Percentiles rank a stretch among this genome's conserved stretches.
phyloP scores from a whole-genome alignment of 179 eudicot species.

The Silene coronaria region DNA sequence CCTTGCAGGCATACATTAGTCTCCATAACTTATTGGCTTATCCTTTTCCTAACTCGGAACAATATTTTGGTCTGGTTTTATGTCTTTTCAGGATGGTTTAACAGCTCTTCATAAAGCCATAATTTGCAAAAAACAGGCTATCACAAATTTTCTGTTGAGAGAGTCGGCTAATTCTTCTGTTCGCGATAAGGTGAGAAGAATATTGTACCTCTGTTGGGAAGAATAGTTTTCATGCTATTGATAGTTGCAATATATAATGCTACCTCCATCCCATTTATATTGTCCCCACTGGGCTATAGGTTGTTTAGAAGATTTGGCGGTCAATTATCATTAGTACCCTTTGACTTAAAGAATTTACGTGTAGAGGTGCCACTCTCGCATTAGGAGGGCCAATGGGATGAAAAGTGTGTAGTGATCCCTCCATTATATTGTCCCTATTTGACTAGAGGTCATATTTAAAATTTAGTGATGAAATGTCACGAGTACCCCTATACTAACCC shows the following conservation, averaged over 20 bases:
- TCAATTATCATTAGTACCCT: no score
- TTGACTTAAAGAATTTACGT: no score
- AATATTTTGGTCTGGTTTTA: neutral
- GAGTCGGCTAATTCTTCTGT: slow-evolving; percentile 85
- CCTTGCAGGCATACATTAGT: neutral
- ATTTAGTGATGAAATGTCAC: no score
- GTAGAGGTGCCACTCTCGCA: no score
- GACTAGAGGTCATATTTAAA: no score
- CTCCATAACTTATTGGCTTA: neutral
- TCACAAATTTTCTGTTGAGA: slow-evolving; percentile 62
- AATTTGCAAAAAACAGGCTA: slow-evolving; percentile 77
- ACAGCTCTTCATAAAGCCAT: slow-evolving; percentile 90
- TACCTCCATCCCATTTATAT: no score
- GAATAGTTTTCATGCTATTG: slow-evolving; percentile 4
- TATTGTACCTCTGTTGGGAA: neutral
- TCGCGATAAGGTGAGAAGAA: slow-evolving; percentile 60
- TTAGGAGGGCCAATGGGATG: no score
- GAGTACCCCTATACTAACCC: no score
- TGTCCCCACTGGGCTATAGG: no score
- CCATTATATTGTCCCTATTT: no score
- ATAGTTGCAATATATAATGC: neutral
- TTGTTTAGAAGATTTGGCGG: no score
- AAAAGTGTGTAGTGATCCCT: no score
- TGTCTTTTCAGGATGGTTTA: slow-evolving; percentile 60
- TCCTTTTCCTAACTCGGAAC: neutral